phyloP scores from a whole-genome alignment of 495 filamentous ascomycete genomes.

The Lasiosphaeris hirsuta region DNA sequence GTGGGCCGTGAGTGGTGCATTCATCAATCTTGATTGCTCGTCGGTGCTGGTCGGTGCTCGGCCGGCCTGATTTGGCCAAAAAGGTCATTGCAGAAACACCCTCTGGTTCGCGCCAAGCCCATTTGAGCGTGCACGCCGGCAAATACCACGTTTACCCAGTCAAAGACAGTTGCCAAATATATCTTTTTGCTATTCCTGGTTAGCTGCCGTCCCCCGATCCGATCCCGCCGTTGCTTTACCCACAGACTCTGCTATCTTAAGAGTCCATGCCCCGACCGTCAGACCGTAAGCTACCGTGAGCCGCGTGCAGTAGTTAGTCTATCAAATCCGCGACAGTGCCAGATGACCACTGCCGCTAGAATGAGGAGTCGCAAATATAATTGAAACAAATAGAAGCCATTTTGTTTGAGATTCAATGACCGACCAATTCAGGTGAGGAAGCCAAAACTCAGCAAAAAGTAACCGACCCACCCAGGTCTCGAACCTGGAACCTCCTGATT shows the following conservation, averaged over 20 bases:
- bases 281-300: no score
- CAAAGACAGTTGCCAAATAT: constrained; percentile 1
- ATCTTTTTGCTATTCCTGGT: not conserved
- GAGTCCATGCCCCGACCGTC: no score
- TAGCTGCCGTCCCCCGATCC: not conserved
- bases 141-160: not conserved
- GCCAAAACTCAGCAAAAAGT: not conserved
- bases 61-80: not conserved
- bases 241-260: not conserved
- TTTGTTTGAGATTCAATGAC: not conserved
- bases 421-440: not conserved
- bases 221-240: not conserved
- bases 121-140: not conserved
- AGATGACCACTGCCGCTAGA: no score
- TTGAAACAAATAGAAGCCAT: not conserved
- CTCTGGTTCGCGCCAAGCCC: not conserved
- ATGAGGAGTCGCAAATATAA: no score
- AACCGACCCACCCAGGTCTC: constrained; percentile 18
- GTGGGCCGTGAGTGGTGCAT: not conserved
- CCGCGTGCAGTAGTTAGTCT: no score
- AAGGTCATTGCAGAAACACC: not conserved
- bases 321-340: no score
- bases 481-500: constrained; percentile 22
- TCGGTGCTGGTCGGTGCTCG: not conserved
- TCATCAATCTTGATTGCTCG: constrained; percentile 5